These are phyloP conservation scores for Neurospora discreta DNA, from an alignment of 495 filamentous ascomycete species.

Conservation along the genomic window DNA sequence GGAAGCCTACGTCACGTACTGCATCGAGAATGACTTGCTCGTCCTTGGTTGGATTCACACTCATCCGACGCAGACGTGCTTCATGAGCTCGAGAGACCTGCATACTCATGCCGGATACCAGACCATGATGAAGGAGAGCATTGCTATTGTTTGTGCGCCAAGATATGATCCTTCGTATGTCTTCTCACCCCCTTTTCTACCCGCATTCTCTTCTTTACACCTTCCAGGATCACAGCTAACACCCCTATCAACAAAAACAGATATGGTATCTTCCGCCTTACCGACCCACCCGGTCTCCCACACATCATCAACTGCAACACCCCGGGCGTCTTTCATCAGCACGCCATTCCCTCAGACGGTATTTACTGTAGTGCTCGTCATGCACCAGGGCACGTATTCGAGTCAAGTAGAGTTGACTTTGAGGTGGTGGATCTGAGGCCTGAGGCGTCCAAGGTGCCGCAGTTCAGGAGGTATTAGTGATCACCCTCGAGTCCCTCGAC, in stretches of 20 bases:
- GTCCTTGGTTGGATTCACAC: constrained; percentile 97
- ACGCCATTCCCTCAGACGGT: constrained; percentile 34
- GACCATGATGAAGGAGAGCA: constrained; percentile 85
- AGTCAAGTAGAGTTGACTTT: constrained; percentile 26
- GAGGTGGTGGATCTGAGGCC: constrained; percentile 16
- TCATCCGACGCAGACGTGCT: constrained; percentile 91
- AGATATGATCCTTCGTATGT: constrained; percentile 62
- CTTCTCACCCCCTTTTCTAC: neutral
- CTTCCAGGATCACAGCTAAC: neutral
- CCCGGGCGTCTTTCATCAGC: constrained; percentile 68
- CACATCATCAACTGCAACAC: constrained; percentile 67
- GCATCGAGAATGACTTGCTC: constrained; percentile 72
- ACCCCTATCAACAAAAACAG: constrained; percentile 24
- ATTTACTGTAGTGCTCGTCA: constrained; percentile 77
- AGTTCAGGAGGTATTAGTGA: neutral
- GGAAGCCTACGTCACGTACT: constrained; percentile 71
- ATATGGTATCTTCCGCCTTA: constrained; percentile 87
- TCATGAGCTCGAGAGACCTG: constrained; percentile 88
- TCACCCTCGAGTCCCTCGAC: neutral
- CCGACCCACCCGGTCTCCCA: constrained; percentile 79
- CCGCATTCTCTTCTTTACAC: neutral
- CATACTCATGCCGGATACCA: constrained; percentile 93
- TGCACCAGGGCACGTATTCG: constrained; percentile 73
- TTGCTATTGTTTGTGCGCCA: constrained; percentile 94
- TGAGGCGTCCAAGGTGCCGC: neutral